Base-by-base conservation (phyloP, 2,329 filamentous ascomycete genomes). In the Trichophyton verrucosum region DNA sequence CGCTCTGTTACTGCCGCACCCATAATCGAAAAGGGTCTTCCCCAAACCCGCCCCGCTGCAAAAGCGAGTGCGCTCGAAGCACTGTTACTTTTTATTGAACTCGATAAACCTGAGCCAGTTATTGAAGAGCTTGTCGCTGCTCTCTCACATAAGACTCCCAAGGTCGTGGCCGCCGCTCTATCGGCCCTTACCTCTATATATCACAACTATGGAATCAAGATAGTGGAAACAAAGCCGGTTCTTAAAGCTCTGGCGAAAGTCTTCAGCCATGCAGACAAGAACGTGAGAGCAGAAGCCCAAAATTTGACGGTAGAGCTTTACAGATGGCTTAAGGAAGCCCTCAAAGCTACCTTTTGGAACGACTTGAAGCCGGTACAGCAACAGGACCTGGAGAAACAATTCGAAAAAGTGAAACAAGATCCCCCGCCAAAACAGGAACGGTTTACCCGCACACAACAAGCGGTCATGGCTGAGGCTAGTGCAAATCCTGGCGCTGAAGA, bases 301-400 rank as follows among this genome's bases (percentile, higher is more conserved):
- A 91, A 87, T 67, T 79, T 99, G 61, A 88, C 92, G 0, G 89
- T 96, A 56, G 95, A 99, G 71, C 83, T 99, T 61, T 99, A 99
- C 75, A 82, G 94, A 74, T 99, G 95, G 94, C 80, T 99, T 38
- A 88, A 92, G 66, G 94, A 99, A 65, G 92, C 92, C 9, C 96
- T 99, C 86, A 99, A 99, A 73, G 90, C 92, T 42, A 87, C 97
- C 75, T 97, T 99, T 73, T 99, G 94, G 91, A 85, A 82, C 51
- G 94, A 99, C 62, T 75, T 99, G 63, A 99, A 99, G 73, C 88
- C 92, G 0, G 92, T 95, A 0, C 94, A 99, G 71, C 94, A 99
- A 73, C 85, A 86, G 64, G 95, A 99, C 70, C 77, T 99, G 61
- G 95, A 99, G 70, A 88, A 91, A 44, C 82, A 95, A 57, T 99